Percentiles rank a stretch among this genome's conserved stretches.
These are phyloP conservation scores for Pleurotus cornucopiae DNA, from an alignment of 768 basidiomycete species.

Conservation along the genomic window DNA sequence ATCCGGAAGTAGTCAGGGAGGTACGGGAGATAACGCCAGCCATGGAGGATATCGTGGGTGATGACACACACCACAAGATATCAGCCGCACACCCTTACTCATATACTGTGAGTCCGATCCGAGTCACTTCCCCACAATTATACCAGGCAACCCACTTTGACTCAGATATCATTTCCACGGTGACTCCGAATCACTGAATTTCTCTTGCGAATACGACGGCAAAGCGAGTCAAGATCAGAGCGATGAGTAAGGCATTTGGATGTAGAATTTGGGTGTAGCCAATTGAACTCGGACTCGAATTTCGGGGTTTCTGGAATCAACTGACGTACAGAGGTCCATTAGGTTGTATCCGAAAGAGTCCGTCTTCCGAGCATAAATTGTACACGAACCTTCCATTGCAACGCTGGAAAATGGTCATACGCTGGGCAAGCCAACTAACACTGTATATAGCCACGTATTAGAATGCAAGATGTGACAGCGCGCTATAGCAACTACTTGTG, in stretches of 20 bases:
- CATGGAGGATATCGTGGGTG: too few relatives aligned
- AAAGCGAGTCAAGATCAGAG: not conserved
- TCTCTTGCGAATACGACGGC: not conserved
- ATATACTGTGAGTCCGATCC: too few relatives aligned
- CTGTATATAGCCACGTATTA: not conserved
- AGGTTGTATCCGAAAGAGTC: not conserved
- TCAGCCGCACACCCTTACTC: too few relatives aligned
- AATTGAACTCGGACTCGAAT: not conserved
- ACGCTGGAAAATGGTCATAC: not conserved
- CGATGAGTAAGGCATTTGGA: not conserved
- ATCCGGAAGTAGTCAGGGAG: too few relatives aligned
- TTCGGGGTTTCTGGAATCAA: not conserved
- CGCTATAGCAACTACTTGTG: constrained; percentile 7
- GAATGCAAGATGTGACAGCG: constrained; percentile 3
- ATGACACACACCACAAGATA: too few relatives aligned
- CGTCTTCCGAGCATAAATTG: not conserved
- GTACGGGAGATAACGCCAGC: too few relatives aligned
- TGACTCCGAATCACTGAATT: not conserved
- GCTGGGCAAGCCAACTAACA: not conserved
- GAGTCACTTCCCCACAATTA: too few relatives aligned
- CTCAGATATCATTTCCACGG: not conserved
- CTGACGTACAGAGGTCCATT: not conserved
- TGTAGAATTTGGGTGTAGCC: not conserved
- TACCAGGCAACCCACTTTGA: not conserved
- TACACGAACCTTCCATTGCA: too few relatives aligned